phyloP scores from a whole-genome alignment of 2,329 filamentous ascomycete species.

The Kalaharituber pfeilii region DNA sequence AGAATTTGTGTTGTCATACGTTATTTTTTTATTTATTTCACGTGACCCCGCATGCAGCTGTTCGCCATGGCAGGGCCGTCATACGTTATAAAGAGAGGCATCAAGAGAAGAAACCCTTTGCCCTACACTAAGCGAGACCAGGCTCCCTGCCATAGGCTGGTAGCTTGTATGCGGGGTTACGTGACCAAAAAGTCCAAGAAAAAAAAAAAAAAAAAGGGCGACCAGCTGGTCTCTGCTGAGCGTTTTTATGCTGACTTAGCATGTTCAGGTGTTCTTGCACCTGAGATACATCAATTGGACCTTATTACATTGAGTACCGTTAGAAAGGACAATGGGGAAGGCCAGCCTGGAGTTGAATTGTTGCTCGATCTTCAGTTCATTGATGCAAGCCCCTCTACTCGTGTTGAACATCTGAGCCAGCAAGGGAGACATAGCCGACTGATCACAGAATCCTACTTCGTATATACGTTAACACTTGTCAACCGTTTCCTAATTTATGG shows the following conservation, averaged over 20 bases:
- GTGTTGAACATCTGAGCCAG: not conserved
- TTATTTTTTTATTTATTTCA: no score
- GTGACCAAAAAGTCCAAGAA: no score
- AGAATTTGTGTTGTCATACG: slow-evolving; percentile 6
- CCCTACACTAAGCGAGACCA: slow-evolving; percentile 6
- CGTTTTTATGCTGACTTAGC: not conserved
- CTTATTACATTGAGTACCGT: slow-evolving; percentile 28
- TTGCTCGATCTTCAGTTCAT: slow-evolving; percentile 32
- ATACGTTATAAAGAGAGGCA: slow-evolving; percentile 4
- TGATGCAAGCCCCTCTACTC: slow-evolving; percentile 21
- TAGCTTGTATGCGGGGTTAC: no score
- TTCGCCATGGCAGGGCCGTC: no score
- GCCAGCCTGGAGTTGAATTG: slow-evolving; percentile 29
- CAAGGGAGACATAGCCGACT: not conserved
- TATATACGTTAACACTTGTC: slow-evolving; percentile 26
- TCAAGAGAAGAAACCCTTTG: slow-evolving; percentile 3
- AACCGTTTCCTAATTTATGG: slow-evolving; percentile 28
- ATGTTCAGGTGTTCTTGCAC: slow-evolving; percentile 5
- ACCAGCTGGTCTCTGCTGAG: no score
- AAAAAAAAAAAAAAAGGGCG: no score
- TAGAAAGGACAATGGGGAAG: slow-evolving; percentile 30
- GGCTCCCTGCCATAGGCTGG: no score
- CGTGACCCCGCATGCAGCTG: no score
- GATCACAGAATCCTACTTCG: not conserved
- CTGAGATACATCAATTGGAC: slow-evolving; percentile 24